Percentiles rank a stretch among this genome's conserved stretches.
Conservation (phyloP, 306 rosid species). For the Sicyos baderoa region DNA sequence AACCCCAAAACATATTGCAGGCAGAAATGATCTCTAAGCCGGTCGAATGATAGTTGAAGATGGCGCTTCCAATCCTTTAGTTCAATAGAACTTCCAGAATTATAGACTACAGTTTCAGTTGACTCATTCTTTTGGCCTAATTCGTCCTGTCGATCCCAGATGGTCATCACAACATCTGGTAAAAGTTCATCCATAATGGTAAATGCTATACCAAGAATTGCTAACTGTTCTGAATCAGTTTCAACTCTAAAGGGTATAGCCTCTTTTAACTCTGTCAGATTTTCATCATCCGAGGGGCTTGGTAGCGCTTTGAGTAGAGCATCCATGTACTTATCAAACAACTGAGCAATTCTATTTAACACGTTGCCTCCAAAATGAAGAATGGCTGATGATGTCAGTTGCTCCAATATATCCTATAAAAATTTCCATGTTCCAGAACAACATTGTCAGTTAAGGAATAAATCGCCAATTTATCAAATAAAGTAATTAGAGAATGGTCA, state of each 20-base stretch:
- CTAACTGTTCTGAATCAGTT: constrained; percentile 91
- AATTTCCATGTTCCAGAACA: background rate
- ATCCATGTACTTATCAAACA: constrained; percentile 85
- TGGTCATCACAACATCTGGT: constrained; percentile 61
- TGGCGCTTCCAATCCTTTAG: constrained; percentile 91
- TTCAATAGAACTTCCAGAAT: constrained; percentile 44
- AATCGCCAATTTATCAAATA: background rate
- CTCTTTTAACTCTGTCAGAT: constrained; percentile 57
- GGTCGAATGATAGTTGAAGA: constrained; percentile 88
- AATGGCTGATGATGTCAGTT: constrained; percentile 54
- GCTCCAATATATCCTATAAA: constrained; percentile 84
- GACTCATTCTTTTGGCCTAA: constrained; percentile 38
- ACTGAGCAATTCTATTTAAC: constrained; percentile 52
- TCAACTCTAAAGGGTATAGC: constrained; percentile 66
- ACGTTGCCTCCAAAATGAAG: constrained; percentile 81
- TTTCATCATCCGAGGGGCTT: constrained; percentile 75
- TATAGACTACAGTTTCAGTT: constrained; percentile 38
- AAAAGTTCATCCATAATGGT: constrained; percentile 77
- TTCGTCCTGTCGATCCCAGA: constrained; percentile 57
- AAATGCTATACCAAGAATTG: constrained; percentile 77
- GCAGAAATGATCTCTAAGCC: constrained; percentile 92
- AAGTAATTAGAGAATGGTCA: constrained; percentile 1
- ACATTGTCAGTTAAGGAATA: background rate
- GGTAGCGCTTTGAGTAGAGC: constrained; percentile 73
- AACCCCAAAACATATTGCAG: constrained; percentile 76